These are phyloP conservation scores for Aspergillus aculeatinus DNA, from an alignment of 2,329 filamentous ascomycete genomes.

Conservation along the genomic window DNA sequence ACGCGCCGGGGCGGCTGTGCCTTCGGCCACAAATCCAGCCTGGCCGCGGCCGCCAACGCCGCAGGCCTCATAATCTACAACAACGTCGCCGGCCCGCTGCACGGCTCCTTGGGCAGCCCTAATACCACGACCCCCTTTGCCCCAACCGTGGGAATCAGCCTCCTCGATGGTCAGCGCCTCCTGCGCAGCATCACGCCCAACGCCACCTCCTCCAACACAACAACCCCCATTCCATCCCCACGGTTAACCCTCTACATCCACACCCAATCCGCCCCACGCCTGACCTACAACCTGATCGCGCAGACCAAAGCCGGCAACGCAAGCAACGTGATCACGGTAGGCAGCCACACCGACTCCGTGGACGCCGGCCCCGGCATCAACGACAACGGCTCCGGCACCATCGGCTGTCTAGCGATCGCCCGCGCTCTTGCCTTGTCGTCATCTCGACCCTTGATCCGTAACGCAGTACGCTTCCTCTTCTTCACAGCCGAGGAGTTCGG, in stretches of 20 bases:
- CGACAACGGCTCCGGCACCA: slow-evolving; percentile 70
- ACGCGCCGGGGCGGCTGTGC: slow-evolving; percentile 68
- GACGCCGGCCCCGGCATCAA: slow-evolving; percentile 69
- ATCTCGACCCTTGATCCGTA: slow-evolving; percentile 61
- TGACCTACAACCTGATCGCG: slow-evolving; percentile 60
- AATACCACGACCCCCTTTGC: slow-evolving; percentile 39
- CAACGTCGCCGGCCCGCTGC: slow-evolving; percentile 61
- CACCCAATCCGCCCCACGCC: slow-evolving; percentile 47
- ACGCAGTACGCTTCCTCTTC: slow-evolving; percentile 65
- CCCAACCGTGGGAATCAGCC: slow-evolving; percentile 66
- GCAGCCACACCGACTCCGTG: slow-evolving; percentile 63
- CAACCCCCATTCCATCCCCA: background rate
- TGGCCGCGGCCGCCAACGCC: slow-evolving; percentile 69
- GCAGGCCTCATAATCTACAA: slow-evolving; percentile 73
- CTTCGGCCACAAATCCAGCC: slow-evolving; percentile 69
- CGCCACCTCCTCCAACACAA: background rate
- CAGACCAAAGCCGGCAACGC: slow-evolving; percentile 59
- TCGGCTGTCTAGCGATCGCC: slow-evolving; percentile 60
- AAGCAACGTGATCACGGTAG: slow-evolving; percentile 58
- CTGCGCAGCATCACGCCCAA: slow-evolving; percentile 55
- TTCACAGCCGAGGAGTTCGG: slow-evolving; percentile 66
- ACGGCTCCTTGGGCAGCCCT: slow-evolving; percentile 68
- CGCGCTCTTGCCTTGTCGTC: slow-evolving; percentile 52
- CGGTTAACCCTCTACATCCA: slow-evolving; percentile 45
- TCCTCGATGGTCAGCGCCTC: slow-evolving; percentile 54